A percentile compares a stretch with the other conserved stretches of the same genome.
Conservation (phyloP, 805 yeast genomes). For the Candida alai region DNA sequence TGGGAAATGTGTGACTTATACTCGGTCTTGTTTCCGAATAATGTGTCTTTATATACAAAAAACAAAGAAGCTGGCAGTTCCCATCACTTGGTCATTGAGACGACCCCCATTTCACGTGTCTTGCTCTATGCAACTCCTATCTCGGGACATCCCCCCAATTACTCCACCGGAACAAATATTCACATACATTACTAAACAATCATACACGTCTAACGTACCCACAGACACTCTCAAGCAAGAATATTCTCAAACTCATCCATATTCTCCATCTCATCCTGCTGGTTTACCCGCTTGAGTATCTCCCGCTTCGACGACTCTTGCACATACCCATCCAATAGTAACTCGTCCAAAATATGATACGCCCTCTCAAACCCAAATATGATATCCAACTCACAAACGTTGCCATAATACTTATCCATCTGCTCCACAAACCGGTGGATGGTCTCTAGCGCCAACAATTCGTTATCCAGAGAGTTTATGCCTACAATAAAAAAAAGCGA, state of each 20-base stretch:
- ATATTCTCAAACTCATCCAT: slow-evolving; percentile 57
- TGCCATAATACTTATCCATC: slow-evolving; percentile 93
- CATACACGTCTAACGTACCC: not conserved
- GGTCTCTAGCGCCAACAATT: slow-evolving; percentile 76
- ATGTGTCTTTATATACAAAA: too few relatives aligned
- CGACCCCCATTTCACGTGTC: too few relatives aligned
- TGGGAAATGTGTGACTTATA: too few relatives aligned
- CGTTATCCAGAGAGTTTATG: slow-evolving; percentile 79
- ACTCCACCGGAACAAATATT: not conserved
- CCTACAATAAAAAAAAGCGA: slow-evolving; percentile 88
- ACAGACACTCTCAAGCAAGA: slow-evolving; percentile 18
- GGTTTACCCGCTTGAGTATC: slow-evolving; percentile 68
- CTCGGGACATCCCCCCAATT: too few relatives aligned
- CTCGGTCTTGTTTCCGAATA: too few relatives aligned
- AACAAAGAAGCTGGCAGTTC: too few relatives aligned
- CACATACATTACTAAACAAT: not conserved
- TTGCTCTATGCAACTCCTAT: too few relatives aligned
- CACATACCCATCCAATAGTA: slow-evolving; percentile 81
- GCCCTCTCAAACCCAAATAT: slow-evolving; percentile 95
- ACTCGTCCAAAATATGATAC: slow-evolving; percentile 85
- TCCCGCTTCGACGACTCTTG: slow-evolving; percentile 82
- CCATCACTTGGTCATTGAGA: too few relatives aligned
- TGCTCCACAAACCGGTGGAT: slow-evolving; percentile 94
- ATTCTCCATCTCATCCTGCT: slow-evolving; percentile 83
- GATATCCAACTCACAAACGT: slow-evolving; percentile 94